A percentile compares a stretch with the other conserved stretches of the same genome.
Conservation (phyloP, 2,329 filamentous ascomycete genomes). For the Aspergillus pseudonomiae region DNA sequence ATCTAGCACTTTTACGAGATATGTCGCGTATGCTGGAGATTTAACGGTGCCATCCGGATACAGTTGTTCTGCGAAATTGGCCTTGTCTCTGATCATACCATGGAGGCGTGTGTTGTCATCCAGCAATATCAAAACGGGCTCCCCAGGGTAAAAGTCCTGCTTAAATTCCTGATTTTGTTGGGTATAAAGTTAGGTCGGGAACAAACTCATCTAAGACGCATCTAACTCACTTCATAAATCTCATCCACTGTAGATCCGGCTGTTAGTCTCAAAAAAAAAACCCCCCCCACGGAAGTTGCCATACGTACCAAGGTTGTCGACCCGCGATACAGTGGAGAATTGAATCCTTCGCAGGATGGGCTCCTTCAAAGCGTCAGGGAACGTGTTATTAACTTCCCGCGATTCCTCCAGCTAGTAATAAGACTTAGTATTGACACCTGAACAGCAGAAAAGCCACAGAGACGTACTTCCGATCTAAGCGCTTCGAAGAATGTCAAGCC, state of each 20-base stretch:
- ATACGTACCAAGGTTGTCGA: constrained; percentile 73
- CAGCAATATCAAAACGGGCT: constrained; percentile 75
- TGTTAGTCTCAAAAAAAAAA: constrained; percentile 24
- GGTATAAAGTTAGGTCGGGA: constrained; percentile 19
- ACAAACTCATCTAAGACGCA: neutral
- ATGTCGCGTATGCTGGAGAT: constrained; percentile 71
- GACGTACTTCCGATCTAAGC: constrained; percentile 81
- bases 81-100: constrained; percentile 82
- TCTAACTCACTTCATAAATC: constrained; percentile 49
- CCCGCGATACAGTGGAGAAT: constrained; percentile 83
- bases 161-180: constrained; percentile 66
- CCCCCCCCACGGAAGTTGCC: neutral
- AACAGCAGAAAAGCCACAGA: constrained; percentile 8
- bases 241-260: constrained; percentile 47
- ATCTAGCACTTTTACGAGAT: constrained; percentile 75
- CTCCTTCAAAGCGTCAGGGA: constrained; percentile 87
- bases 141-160: constrained; percentile 86
- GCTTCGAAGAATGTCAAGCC: constrained; percentile 91
- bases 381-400: constrained; percentile 85
- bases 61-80: constrained; percentile 65
- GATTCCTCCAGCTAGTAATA: constrained; percentile 69
- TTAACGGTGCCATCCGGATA: constrained; percentile 70
- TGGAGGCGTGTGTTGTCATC: constrained; percentile 69
- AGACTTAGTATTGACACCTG: constrained; percentile 9
- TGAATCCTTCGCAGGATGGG: constrained; percentile 90